A percentile compares a stretch with the other conserved stretches of the same genome.
phyloP scores from a whole-genome alignment of 352 stramenopile species.

The Phytopythium delawarense region DNA sequence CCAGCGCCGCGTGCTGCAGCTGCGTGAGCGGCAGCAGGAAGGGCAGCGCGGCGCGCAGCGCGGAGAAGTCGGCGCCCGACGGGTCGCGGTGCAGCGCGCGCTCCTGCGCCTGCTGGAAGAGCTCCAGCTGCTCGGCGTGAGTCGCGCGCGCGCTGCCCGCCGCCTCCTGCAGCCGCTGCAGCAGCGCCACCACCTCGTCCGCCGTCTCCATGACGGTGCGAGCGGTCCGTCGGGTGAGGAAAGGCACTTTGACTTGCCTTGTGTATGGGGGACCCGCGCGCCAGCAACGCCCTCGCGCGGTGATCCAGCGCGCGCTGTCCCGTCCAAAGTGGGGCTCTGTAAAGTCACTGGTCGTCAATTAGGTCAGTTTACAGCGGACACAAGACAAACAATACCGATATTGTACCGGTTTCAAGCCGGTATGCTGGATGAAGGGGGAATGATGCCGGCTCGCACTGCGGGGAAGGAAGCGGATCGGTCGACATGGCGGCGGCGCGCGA shows the following conservation, averaged over 20 bases:
- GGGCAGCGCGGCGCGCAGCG: slow-evolving; percentile 38
- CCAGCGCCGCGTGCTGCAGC: slow-evolving; percentile 57
- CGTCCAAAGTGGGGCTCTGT: background rate
- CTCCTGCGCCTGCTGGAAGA: slow-evolving; percentile 66
- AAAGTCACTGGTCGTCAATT: background rate
- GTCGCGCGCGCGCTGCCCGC: slow-evolving; percentile 3
- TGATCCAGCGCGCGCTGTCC: background rate
- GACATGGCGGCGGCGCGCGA: slow-evolving; percentile 39
- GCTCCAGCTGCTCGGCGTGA: slow-evolving; percentile 50
- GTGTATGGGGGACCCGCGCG: background rate
- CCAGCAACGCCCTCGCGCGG: background rate
- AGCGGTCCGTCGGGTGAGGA: background rate
- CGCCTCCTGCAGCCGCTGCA: slow-evolving; percentile 41
- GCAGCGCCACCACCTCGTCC: slow-evolving; percentile 44
- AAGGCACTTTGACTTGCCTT: background rate
- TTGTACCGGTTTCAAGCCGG: background rate
- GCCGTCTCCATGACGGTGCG: slow-evolving; percentile 20
- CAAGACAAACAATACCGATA: background rate
- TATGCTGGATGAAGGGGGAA: background rate
- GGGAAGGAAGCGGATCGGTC: background rate
- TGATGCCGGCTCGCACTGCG: background rate
- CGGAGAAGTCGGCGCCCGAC: slow-evolving; percentile 26
- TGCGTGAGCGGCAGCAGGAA: slow-evolving; percentile 46
- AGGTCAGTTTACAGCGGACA: background rate
- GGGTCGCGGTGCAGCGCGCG: slow-evolving; percentile 54